phyloP scores from a whole-genome alignment of 176 grass and related monocot genomes.

The sorghum (Sorghum bicolor) region DNA sequence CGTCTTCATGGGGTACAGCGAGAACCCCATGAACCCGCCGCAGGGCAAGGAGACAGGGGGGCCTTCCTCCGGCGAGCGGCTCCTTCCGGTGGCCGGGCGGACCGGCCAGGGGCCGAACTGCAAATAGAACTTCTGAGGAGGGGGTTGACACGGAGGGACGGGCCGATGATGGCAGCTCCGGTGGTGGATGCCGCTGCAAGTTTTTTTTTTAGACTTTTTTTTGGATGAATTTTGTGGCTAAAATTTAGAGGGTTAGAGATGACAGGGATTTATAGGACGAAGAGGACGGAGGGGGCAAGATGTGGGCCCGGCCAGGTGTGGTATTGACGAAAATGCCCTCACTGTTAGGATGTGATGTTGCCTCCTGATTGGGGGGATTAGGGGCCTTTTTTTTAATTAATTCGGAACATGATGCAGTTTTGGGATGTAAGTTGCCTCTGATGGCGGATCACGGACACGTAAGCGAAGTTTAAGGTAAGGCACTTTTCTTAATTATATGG shows the following conservation, averaged over 20 bases:
- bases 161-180: conserved; percentile 1
- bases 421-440: neutral
- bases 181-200: neutral
- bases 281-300: neutral
- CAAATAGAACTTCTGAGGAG: neutral
- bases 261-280: neutral
- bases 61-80: conserved; percentile 31
- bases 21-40: conserved; percentile 84
- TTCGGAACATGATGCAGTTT: neutral
- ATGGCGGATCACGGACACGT: conserved; percentile 30
- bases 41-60: neutral
- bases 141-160: neutral
- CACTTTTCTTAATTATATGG: neutral
- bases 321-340: conserved; percentile 27
- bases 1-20: conserved; percentile 68
- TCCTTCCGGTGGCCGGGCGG: conserved; percentile 36
- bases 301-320: neutral
- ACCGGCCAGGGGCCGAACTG: neutral
- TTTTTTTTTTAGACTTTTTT: neutral
- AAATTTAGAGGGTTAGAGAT: neutral
- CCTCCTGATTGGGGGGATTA: conserved; percentile 22
- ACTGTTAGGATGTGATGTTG: neutral
- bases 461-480: conserved; percentile 9
- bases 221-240: conserved; percentile 8
- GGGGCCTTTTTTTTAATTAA: neutral